These are phyloP conservation scores for Neofusicoccum sp. DNA, from an alignment of 2,329 filamentous ascomycete species.

Conservation along the genomic window DNA sequence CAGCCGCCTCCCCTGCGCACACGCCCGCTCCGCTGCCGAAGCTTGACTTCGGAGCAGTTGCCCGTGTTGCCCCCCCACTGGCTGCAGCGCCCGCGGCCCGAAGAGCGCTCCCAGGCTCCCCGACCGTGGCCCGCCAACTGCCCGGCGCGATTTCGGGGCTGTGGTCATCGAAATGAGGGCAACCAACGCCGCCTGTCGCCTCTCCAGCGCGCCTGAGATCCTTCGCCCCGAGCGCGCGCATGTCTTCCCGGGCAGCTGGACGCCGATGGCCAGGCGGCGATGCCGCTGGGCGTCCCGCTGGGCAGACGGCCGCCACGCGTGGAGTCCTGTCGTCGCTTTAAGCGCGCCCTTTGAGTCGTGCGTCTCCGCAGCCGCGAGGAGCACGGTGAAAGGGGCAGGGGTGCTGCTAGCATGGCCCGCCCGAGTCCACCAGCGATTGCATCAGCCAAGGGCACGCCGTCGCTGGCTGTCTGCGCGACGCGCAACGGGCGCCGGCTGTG, in stretches of 20 bases:
- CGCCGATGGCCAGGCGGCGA: no score
- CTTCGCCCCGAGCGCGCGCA: no score
- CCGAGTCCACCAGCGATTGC: background rate
- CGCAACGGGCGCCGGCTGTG: background rate
- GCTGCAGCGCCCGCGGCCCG: background rate
- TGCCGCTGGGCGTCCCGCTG: no score
- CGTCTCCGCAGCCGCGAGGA: background rate
- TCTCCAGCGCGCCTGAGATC: no score
- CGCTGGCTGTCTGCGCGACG: background rate
- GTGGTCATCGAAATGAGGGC: background rate
- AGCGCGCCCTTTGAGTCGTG: background rate
- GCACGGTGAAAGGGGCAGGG: constrained; percentile 4
- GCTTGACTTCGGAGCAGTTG: background rate
- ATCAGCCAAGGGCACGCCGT: constrained; percentile 1
- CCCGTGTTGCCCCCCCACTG: background rate
- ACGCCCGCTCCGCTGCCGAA: background rate
- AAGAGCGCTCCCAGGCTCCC: background rate
- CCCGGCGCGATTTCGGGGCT: constrained; percentile 7
- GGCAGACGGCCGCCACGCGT: background rate
- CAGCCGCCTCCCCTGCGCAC: no score
- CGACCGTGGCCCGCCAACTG: constrained; percentile 1
- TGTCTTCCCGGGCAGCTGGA: no score
- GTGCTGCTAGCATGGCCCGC: background rate
- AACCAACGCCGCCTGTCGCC: background rate
- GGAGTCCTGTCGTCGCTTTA: background rate